Conservation (phyloP, 2,329 filamentous ascomycete genomes). For the Fusarium globosum region DNA sequence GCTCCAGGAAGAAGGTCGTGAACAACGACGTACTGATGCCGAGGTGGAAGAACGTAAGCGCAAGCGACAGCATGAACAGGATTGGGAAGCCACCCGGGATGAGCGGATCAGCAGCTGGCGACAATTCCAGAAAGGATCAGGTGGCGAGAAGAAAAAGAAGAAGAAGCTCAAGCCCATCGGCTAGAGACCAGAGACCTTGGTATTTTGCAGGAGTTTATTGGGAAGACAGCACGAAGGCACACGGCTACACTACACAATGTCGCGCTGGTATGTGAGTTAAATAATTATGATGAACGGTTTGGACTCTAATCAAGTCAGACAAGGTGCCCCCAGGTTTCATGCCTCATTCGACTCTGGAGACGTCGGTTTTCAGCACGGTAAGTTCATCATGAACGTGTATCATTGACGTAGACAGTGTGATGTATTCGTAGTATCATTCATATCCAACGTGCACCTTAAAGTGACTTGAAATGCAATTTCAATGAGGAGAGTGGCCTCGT, state of each 20-base stretch:
- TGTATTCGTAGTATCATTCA: slow-evolving; percentile 19
- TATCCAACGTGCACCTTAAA: not conserved
- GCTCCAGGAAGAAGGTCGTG: slow-evolving; percentile 95
- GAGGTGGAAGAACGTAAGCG: slow-evolving; percentile 83
- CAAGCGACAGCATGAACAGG: slow-evolving; percentile 91
- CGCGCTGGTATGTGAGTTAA: slow-evolving; percentile 49
- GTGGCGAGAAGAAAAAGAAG: slow-evolving; percentile 70
- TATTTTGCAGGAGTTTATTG: slow-evolving; percentile 18
- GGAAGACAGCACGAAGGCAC: slow-evolving; percentile 14
- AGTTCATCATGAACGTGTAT: slow-evolving; percentile 20
- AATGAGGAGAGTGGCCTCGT: slow-evolving; percentile 52
- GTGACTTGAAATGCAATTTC: slow-evolving; percentile 33
- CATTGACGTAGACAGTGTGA: slow-evolving; percentile 9
- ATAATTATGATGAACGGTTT: slow-evolving; percentile 44
- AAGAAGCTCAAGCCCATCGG: slow-evolving; percentile 77
- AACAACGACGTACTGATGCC: slow-evolving; percentile 86
- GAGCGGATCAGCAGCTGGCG: slow-evolving; percentile 94
- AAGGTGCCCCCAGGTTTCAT: slow-evolving; percentile 29
- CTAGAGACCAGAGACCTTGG: slow-evolving; percentile 49
- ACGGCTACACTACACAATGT: slow-evolving; percentile 25
- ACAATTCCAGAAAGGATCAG: slow-evolving; percentile 83
- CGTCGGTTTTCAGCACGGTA: slow-evolving; percentile 27
- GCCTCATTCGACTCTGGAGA: slow-evolving; percentile 14
- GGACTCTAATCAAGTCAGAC: slow-evolving; percentile 48
- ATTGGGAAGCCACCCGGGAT: slow-evolving; percentile 94